Base-by-base conservation (phyloP, 345 rosid species). In the Gossypium arboreum region DNA sequence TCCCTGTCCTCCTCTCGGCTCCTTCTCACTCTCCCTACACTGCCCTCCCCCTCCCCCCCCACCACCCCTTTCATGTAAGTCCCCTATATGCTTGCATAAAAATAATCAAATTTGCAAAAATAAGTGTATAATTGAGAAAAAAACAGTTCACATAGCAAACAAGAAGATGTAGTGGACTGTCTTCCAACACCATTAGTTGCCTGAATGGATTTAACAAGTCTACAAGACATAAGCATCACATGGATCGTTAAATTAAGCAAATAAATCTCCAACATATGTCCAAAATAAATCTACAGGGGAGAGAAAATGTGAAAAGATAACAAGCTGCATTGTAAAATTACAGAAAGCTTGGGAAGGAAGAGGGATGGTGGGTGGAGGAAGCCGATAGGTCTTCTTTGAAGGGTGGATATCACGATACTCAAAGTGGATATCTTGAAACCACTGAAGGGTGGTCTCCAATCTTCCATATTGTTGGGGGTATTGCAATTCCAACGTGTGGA, bases 121-220 rank as follows among this genome's bases (percentile, higher is more conserved):
- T 34, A 58, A 29, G 29, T 51, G 60, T 52, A 16, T 70, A n/a
- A 51, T 70, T 12, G 16, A 16, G 58, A 70, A 16, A n/a, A 61
- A 29, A 61, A 13, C 20, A 27, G 44, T 9, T 86, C 68, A 87
- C 45, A 90, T 84, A n/a, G 89, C 94, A 77, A 92, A 89, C 68
- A 69, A 96, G 98, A 60, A 95, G 87, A 78, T 83, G 75, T 59
- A 95, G 70, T 16, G 94, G 79, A 72, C 79, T 80, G 34, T 87
- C 94, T 83, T 91, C 96, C 54, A 91, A 97, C 54, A 48, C 88
- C 88, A 95, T 73, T 27, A 97, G 99, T 87, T 95, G 97, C 87
- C 97, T 89, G 72, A 95, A 95, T 41, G 99, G 98, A 81, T 93
- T 95, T 75, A 93, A 77, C 58, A 86, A 74, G 91, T 84, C 99